Evolutionary conservation across 768 basidiomycete species (phyloP).

Genomic region (Clavaria fumosa): DNA sequence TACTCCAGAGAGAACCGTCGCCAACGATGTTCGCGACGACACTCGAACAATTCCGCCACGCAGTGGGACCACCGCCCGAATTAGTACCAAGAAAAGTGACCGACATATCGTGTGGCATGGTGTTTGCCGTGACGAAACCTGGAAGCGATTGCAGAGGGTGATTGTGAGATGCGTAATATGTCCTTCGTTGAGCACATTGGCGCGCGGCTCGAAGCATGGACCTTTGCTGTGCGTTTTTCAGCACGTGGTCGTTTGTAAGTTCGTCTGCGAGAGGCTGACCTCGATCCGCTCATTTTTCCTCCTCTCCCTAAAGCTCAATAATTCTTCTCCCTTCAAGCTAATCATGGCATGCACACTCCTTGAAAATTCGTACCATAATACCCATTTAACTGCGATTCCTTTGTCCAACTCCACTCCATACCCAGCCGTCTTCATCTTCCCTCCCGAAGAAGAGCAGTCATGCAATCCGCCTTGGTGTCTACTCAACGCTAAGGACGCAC

Average conservation of each 20-base stretch:
- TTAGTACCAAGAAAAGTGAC: slow-evolving; percentile 67
- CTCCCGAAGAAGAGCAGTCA: slow-evolving; percentile 40
- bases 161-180: too few species aligned
- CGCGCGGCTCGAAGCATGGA: too few species aligned
- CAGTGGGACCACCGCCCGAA: slow-evolving; percentile 60
- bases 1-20: slow-evolving; percentile 55
- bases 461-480: slow-evolving; percentile 36
- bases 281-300: too few species aligned
- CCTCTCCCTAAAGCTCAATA: too few species aligned
- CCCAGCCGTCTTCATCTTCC: slow-evolving; percentile 39
- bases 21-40: slow-evolving; percentile 44
- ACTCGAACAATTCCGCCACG: slow-evolving; percentile 63
- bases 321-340: too few species aligned
- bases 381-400: slow-evolving; percentile 4
- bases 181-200: too few species aligned
- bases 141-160: neutral
- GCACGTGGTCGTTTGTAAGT: too few species aligned
- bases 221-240: too few species aligned
- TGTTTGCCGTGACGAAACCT: neutral
- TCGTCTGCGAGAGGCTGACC: too few species aligned
- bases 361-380: neutral
- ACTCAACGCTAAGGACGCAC: slow-evolving; percentile 31
- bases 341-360: slow-evolving; percentile 5
- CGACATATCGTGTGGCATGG: slow-evolving; percentile 29
- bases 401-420: slow-evolving; percentile 8